Evolutionary conservation across 495 filamentous ascomycete species (phyloP).

Genomic region (Daldinia loculata): DNA sequence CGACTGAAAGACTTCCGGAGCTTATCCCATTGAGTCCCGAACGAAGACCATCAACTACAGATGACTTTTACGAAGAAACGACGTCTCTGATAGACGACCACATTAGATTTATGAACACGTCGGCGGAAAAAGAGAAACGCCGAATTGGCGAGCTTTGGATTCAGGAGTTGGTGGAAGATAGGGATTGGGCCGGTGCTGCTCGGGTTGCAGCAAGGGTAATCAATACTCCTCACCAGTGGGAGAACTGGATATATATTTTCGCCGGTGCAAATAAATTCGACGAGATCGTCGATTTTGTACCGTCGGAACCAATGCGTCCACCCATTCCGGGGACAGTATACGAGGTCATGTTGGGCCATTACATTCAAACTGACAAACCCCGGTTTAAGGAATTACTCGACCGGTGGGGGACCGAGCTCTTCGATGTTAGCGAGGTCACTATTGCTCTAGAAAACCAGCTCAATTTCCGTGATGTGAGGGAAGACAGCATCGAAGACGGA

Average conservation of each 20-base stretch:
- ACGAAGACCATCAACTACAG: conserved; percentile 58
- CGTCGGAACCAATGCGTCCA: conserved; percentile 74
- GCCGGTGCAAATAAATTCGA: conserved; percentile 83
- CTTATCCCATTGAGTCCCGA: conserved; percentile 58
- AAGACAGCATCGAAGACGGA: conserved; percentile 73
- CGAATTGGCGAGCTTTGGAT: conserved; percentile 93
- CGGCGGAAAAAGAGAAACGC: conserved; percentile 87
- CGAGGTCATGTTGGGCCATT: conserved; percentile 85
- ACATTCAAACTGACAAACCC: conserved; percentile 73
- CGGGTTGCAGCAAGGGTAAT: conserved; percentile 82
- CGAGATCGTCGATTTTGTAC: conserved; percentile 87
- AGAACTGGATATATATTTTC: conserved; percentile 93
- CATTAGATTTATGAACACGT: conserved; percentile 57
- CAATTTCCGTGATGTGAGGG: conserved; percentile 68
- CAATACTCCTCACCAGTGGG: conserved; percentile 81
- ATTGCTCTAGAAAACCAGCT: conserved; percentile 78
- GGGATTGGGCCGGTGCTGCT: conserved; percentile 80
- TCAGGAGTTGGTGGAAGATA: conserved; percentile 75
- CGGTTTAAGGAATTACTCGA: conserved; percentile 82
- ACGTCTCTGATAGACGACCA: conserved; percentile 68
- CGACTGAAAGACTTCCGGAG: conserved; percentile 45
- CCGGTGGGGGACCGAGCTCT: conserved; percentile 84
- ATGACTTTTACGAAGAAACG: conserved; percentile 83
- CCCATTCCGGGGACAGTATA: conserved; percentile 85
- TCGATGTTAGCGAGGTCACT: conserved; percentile 74